phyloP scores from a whole-genome alignment of 129 eudicot genomes.

The Flaveria trinervia region DNA sequence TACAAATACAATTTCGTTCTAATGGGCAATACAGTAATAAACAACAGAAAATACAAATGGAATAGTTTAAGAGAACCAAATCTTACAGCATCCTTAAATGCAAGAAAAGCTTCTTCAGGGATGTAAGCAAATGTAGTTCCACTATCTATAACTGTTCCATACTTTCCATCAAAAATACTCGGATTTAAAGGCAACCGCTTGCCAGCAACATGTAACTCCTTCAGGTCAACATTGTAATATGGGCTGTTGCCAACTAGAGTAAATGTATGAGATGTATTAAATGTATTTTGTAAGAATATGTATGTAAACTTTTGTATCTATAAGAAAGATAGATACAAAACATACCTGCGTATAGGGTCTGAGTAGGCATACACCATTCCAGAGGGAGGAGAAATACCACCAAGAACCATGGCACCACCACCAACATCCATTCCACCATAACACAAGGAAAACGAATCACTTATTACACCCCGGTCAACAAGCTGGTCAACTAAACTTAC shows the following conservation, averaged over 20 bases:
- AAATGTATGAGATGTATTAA: slow-evolving; percentile 93
- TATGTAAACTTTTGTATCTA: slow-evolving; percentile 37
- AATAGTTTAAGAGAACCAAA: neutral
- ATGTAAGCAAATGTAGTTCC: slow-evolving; percentile 94
- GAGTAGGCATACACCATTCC: slow-evolving; percentile 74
- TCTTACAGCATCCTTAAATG: slow-evolving; percentile 86
- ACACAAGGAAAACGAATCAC: slow-evolving; percentile 86
- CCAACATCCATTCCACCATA: slow-evolving; percentile 98
- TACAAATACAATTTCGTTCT: neutral
- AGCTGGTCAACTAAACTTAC: slow-evolving; percentile 94
- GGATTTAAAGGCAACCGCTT: slow-evolving; percentile 60
- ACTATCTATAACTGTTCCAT: slow-evolving; percentile 84
- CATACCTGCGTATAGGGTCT: slow-evolving; percentile 87
- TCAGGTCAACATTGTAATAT: slow-evolving; percentile 92
- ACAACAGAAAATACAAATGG: slow-evolving; percentile 1
- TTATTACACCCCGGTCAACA: slow-evolving; percentile 79
- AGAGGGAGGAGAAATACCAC: slow-evolving; percentile 69
- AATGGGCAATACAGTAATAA: neutral
- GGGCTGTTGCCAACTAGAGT: slow-evolving; percentile 99
- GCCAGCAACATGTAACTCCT: slow-evolving; percentile 94
- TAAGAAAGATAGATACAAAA: slow-evolving; percentile 38
- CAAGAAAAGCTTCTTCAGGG: slow-evolving; percentile 80
- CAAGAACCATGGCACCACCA: slow-evolving; percentile 99
- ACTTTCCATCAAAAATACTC: slow-evolving; percentile 68
- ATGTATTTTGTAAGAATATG: slow-evolving; percentile 51